phyloP scores from a whole-genome alignment of 768 basidiomycete genomes.

The Phaeolepiota aurea region DNA sequence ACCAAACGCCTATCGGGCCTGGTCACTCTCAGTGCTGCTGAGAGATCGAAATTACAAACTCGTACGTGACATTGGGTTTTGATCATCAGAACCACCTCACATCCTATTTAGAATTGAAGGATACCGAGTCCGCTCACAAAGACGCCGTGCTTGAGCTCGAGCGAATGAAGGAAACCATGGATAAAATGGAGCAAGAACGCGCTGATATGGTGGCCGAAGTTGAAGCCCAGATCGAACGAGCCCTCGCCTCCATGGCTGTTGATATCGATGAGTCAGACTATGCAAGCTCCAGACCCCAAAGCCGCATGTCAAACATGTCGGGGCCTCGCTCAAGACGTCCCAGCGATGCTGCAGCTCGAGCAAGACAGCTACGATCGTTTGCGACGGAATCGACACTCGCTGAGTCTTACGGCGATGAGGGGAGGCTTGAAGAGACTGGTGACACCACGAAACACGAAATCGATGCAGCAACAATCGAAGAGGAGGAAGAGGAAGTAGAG shows the following conservation, averaged over 20 bases:
- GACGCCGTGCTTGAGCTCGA: slow-evolving; percentile 78
- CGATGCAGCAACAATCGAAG: slow-evolving; percentile 44
- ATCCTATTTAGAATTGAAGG: slow-evolving; percentile 52
- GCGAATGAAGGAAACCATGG: slow-evolving; percentile 79
- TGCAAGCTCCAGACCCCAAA: slow-evolving; percentile 56
- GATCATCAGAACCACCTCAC: not conserved
- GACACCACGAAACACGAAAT: slow-evolving; percentile 21
- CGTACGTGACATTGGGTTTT: slow-evolving; percentile 40
- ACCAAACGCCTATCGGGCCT: slow-evolving; percentile 78
- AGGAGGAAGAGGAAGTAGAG: slow-evolving; percentile 53
- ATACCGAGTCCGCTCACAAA: slow-evolving; percentile 76
- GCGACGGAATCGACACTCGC: slow-evolving; percentile 77
- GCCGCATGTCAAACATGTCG: slow-evolving; percentile 57
- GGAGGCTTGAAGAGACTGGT: no score
- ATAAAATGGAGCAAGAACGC: slow-evolving; percentile 81
- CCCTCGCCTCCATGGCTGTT: slow-evolving; percentile 78
- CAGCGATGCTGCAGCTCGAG: slow-evolving; percentile 48
- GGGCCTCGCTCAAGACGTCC: slow-evolving; percentile 43
- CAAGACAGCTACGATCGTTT: slow-evolving; percentile 54
- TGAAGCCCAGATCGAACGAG: slow-evolving; percentile 84
- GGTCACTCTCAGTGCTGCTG: slow-evolving; percentile 66
- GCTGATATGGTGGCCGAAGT: slow-evolving; percentile 90
- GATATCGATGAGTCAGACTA: slow-evolving; percentile 76
- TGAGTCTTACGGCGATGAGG: slow-evolving; percentile 45
- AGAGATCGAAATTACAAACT: slow-evolving; percentile 70